A percentile compares a stretch with the other conserved stretches of the same genome.
Conservation (phyloP, 495 filamentous ascomycete species). For the Penicillium turbatum region DNA sequence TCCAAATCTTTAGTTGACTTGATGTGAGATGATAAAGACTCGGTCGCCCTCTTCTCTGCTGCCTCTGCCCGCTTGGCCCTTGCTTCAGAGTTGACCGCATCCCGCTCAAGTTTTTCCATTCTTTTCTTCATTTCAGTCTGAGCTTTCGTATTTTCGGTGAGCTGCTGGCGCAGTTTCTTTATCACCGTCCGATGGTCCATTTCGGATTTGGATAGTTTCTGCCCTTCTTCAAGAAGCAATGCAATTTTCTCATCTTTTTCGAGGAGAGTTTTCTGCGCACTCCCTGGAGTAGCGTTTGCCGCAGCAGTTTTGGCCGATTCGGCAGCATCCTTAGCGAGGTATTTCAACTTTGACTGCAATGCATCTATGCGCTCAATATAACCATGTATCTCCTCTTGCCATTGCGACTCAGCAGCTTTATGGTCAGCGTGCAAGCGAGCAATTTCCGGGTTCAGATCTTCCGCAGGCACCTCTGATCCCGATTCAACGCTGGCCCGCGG, state of each 20-base stretch:
- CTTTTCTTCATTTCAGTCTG: slow-evolving; percentile 45
- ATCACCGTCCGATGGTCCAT: slow-evolving; percentile 76
- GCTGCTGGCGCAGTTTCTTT: slow-evolving; percentile 76
- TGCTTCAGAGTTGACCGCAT: slow-evolving; percentile 53
- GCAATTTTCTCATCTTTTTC: slow-evolving; percentile 91
- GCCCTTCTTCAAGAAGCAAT: slow-evolving; percentile 85
- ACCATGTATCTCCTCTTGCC: slow-evolving; percentile 73
- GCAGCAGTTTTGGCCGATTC: slow-evolving; percentile 65
- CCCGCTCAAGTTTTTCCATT: slow-evolving; percentile 64
- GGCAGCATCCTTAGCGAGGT: slow-evolving; percentile 72
- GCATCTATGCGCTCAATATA: slow-evolving; percentile 92
- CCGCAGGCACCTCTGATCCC: slow-evolving; percentile 11
- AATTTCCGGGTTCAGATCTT: slow-evolving; percentile 35
- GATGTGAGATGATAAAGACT: slow-evolving; percentile 58
- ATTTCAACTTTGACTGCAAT: slow-evolving; percentile 82
- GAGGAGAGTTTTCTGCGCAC: slow-evolving; percentile 68
- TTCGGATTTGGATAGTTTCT: slow-evolving; percentile 80
- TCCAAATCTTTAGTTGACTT: slow-evolving; percentile 71
- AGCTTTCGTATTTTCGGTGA: slow-evolving; percentile 50
- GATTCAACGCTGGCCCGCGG: slow-evolving; percentile 14
- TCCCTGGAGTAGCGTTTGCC: slow-evolving; percentile 55
- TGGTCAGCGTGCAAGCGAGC: slow-evolving; percentile 52
- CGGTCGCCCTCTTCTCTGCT: slow-evolving; percentile 60
- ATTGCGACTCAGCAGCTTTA: slow-evolving; percentile 55
- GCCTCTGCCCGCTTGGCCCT: slow-evolving; percentile 60